Conservation (phyloP, 805 yeast genomes). For the Pichia cephalocereana region DNA sequence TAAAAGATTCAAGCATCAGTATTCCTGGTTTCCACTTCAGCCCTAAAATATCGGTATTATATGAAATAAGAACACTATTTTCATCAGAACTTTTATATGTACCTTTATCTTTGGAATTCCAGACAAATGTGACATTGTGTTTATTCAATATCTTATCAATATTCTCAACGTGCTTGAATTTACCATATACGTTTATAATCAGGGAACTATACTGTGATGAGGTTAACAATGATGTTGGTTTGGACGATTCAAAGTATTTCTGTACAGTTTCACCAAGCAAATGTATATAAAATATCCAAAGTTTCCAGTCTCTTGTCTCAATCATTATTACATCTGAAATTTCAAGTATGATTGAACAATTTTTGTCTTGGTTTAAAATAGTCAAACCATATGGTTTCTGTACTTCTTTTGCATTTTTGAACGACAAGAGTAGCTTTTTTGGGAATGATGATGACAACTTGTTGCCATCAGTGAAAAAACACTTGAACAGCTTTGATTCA, state of each 20-base stretch:
- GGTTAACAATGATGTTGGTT: slow-evolving; percentile 29
- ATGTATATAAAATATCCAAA: slow-evolving; percentile 44
- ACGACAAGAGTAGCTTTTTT: not conserved
- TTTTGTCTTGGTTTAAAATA: not conserved
- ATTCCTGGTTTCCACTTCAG: not conserved
- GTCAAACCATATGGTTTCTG: not conserved
- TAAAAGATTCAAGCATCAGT: slow-evolving; percentile 27
- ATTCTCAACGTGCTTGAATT: not conserved
- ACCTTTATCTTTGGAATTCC: not conserved
- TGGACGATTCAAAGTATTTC: slow-evolving; percentile 31
- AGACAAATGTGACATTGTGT: not conserved
- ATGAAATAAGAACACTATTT: not conserved
- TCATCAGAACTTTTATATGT: not conserved
- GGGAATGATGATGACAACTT: not conserved
- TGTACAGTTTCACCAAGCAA: slow-evolving; percentile 43
- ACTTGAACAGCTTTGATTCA: slow-evolving; percentile 17
- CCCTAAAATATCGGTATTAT: not conserved
- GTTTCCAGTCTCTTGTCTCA: slow-evolving; percentile 29
- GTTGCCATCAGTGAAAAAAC: slow-evolving; percentile 5
- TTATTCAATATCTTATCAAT: not conserved
- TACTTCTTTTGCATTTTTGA: not conserved
- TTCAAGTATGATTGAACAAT: not conserved
- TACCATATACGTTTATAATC: not conserved
- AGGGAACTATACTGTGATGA: not conserved
- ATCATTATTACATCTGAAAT: slow-evolving; percentile 18